phyloP scores from a whole-genome alignment of 768 basidiomycete species.

The Stropharia rugosoannulata region DNA sequence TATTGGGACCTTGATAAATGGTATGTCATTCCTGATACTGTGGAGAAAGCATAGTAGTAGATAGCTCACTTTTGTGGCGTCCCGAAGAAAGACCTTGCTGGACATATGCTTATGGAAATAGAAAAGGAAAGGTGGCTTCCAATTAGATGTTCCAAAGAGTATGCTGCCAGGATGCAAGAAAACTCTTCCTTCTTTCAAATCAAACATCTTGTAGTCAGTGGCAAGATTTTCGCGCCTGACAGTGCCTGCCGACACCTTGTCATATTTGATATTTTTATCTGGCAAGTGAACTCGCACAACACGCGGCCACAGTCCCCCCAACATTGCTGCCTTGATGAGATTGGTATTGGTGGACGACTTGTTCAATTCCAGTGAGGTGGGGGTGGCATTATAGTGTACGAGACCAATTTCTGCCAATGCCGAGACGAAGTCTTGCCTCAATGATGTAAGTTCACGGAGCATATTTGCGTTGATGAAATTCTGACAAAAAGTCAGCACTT shows the following conservation, averaged over 20 bases:
- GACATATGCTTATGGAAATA: conserved; percentile 86
- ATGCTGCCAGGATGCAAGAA: conserved; percentile 85
- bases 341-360: conserved; percentile 64
- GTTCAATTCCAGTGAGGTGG: conserved; percentile 55
- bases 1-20: conserved; percentile 64
- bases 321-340: conserved; percentile 80
- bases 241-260: conserved; percentile 81
- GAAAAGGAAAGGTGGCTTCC: conserved; percentile 77
- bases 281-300: conserved; percentile 79
- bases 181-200: conserved; percentile 62
- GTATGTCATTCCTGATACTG: background rate
- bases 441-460: conserved; percentile 73
- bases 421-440: conserved; percentile 75
- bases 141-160: conserved; percentile 68
- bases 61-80: conserved; percentile 77
- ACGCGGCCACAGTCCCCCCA: conserved; percentile 87
- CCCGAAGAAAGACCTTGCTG: conserved; percentile 81
- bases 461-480: conserved; percentile 80
- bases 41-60: background rate
- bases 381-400: conserved; percentile 44
- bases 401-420: conserved; percentile 74
- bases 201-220: conserved; percentile 81
- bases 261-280: conserved; percentile 73
- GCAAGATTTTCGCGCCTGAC: conserved; percentile 84
- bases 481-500: conserved; percentile 31